Base-by-base conservation (phyloP, 2,329 filamentous ascomycete genomes). In the Penicillium crustosum region DNA sequence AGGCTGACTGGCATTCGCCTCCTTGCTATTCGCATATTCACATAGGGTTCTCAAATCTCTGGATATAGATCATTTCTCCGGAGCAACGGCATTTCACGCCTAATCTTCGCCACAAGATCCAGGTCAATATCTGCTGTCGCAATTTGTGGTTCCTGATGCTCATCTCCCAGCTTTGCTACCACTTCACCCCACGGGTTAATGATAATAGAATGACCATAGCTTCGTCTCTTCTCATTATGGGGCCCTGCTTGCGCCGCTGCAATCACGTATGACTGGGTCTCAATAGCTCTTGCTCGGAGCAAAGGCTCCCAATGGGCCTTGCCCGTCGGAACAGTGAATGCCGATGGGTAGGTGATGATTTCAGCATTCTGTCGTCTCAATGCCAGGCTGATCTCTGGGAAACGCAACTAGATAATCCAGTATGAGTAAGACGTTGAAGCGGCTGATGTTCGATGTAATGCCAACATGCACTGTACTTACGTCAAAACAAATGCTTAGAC, bases 401-500 rank as follows among this genome's bases (percentile, higher is more conserved):
- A 96, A 1, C 92, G 86, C 61, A 97, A 76, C 80, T 83, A 58
- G 15, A 57, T 45, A 36, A 45, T n/a, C 19, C 9, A 29, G 15
- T 23, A 36, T 55, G 10, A 58, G 47, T 33, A 36, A 39, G 25
- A 19, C 3, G 17, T 27, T 27, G 31, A 44, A 48, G 15, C 7
- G 13, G 13, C 9, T 21, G 15, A 33, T 43, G n/a, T 38, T 10
- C 5, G n/a, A 12, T 39, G 8, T 25, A 7, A 52, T 15, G 2
- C 2, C 4, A 21, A 19, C 9, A 9, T 42, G 39, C 15, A 47
- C 25, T 19, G 23, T 31, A 72, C 76, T 70, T 69, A 84, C 77
- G 77, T 97, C 93, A 73, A 97, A 97, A 77, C 93, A 97, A 61
- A 97, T 95, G 53, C 89, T 82, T 60, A 89, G 81, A 21, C 91